A percentile compares a stretch with the other conserved stretches of the same genome.
Evolutionary conservation across 2,329 filamentous ascomycete species (phyloP).

Genomic region (Botrytis medusae): DNA sequence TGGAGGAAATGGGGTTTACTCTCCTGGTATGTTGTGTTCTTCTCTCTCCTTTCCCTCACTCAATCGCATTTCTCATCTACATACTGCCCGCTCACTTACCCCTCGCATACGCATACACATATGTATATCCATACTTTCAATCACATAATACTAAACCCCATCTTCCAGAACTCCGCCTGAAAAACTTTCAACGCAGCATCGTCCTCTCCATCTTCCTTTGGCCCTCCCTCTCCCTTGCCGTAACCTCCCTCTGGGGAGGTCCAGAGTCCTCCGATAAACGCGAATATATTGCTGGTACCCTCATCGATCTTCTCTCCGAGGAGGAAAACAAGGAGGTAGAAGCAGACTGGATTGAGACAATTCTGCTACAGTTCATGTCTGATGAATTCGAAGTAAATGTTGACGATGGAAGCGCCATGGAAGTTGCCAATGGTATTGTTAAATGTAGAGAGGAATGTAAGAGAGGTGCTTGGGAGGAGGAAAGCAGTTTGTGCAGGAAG

Average conservation of each 20-base stretch:
- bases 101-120: background rate
- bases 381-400: constrained; percentile 95
- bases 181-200: constrained; percentile 81
- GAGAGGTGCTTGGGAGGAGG: constrained; percentile 58
- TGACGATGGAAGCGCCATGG: constrained; percentile 81
- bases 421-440: constrained; percentile 73
- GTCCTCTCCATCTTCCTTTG: constrained; percentile 83
- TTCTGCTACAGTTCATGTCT: constrained; percentile 85
- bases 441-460: constrained; percentile 61
- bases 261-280: constrained; percentile 81
- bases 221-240: constrained; percentile 83
- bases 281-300: constrained; percentile 90
- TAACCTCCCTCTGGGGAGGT: constrained; percentile 86
- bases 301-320: constrained; percentile 70
- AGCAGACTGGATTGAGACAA: constrained; percentile 75
- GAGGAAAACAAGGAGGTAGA: constrained; percentile 61
- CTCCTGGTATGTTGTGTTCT: constrained; percentile 7
- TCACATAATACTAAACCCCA: background rate
- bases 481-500: constrained; percentile 62
- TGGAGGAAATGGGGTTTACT: constrained; percentile 16
- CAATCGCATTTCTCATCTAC: background rate
- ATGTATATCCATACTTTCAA: constrained; percentile 13
- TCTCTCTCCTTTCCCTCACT: background rate
- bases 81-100: too few relatives aligned
- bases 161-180: constrained; percentile 45